Conservation (phyloP, 108 stramenopile species). For the Licmophora abbreviata region DNA sequence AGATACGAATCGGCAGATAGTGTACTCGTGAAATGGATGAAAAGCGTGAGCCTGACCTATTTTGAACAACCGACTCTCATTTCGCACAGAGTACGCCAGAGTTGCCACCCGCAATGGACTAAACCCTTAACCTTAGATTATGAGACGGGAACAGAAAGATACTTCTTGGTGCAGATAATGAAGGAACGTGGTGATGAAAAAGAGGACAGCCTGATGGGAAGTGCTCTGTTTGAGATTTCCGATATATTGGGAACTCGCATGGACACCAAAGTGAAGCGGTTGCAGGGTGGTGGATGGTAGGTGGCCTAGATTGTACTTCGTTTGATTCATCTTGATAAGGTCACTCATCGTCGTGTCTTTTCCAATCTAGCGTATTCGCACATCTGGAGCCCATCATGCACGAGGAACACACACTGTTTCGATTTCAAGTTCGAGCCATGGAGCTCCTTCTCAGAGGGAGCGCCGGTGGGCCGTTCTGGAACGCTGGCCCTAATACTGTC, state of each 20-base stretch:
- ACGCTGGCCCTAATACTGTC: conserved; percentile 9
- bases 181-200: conserved; percentile 1
- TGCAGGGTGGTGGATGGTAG: conserved; percentile 30
- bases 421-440: conserved; percentile 21
- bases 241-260: conserved; percentile 47
- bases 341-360: neutral
- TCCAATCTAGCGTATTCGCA: too few relatives aligned
- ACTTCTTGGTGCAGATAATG: conserved; percentile 25
- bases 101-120: conserved; percentile 39
- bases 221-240: conserved; percentile 52
- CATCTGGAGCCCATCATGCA: neutral
- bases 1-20: too few relatives aligned
- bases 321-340: conserved; percentile 15
- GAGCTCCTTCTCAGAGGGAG: neutral
- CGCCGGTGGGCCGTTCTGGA: neutral
- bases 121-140: conserved; percentile 39
- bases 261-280: conserved; percentile 40
- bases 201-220: neutral
- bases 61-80: too few relatives aligned
- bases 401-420: neutral
- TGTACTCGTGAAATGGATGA: too few relatives aligned
- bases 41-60: too few relatives aligned
- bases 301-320: neutral
- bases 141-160: conserved; percentile 38
- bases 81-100: conserved; percentile 10